phyloP scores from a whole-genome alignment of 257 asterid species.

The Solanum sejunctum region DNA sequence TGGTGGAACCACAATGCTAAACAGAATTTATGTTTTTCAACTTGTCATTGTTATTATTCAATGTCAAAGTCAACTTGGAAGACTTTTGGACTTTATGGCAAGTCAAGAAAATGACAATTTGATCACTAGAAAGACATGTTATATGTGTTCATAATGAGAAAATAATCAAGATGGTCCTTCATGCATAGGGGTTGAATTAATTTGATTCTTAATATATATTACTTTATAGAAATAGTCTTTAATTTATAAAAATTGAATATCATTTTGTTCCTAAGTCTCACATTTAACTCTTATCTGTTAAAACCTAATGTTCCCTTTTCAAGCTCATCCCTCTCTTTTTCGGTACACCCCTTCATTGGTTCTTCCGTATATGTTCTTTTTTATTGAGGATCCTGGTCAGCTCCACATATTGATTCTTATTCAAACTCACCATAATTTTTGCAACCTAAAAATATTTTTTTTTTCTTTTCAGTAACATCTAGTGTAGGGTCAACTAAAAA shows the following conservation, averaged over 20 bases:
- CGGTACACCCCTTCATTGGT: background rate
- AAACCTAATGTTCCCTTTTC: too few species aligned
- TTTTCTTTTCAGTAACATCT: background rate
- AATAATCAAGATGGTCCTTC: too few species aligned
- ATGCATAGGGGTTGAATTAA: too few species aligned
- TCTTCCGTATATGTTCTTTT: background rate
- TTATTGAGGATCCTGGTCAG: background rate
- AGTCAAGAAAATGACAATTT: background rate
- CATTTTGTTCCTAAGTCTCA: too few species aligned
- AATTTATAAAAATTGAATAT: too few species aligned
- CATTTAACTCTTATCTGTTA: too few species aligned
- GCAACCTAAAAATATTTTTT: background rate
- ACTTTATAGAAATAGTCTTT: too few species aligned
- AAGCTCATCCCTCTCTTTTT: too few species aligned
- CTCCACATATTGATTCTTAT: too few species aligned
- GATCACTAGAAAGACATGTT: background rate
- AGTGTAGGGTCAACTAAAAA: background rate
- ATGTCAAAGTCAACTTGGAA: background rate
- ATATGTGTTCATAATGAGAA: background rate
- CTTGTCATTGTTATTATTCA: background rate
- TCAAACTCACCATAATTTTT: background rate
- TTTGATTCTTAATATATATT: too few species aligned
- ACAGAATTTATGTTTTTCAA: background rate
- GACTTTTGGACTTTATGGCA: background rate
- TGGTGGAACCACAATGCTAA: background rate